Percentiles rank a stretch among this genome's conserved stretches.
Conservation (phyloP, 2,329 filamentous ascomycete species). For the Metarhizium anisopliae region DNA sequence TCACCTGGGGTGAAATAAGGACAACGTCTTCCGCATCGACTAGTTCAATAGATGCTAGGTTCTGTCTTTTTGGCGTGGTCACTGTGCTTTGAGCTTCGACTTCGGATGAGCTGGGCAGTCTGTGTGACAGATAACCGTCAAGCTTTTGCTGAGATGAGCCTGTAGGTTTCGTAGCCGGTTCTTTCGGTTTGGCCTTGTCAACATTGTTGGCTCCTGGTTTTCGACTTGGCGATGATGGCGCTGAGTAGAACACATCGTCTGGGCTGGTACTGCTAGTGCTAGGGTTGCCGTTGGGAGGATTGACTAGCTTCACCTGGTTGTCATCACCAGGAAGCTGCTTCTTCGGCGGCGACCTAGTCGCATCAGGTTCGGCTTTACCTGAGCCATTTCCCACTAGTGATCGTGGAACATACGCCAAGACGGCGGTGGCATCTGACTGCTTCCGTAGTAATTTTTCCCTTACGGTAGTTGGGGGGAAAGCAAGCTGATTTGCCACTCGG, state of each 20-base stretch:
- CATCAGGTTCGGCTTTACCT: background rate
- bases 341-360: background rate
- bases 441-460: background rate
- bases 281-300: constrained; percentile 12
- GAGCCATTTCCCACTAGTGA: background rate
- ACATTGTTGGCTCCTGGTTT: background rate
- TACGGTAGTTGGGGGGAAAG: background rate
- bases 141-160: background rate
- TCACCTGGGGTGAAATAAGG: background rate
- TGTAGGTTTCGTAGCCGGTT: background rate
- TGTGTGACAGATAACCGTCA: background rate
- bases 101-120: constrained; percentile 6
- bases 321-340: background rate
- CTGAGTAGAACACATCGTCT: background rate
- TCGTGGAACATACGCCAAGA: background rate
- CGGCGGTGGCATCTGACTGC: background rate
- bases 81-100: background rate
- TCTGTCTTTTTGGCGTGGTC: background rate
- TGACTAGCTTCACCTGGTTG: constrained; percentile 10
- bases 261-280: constrained; percentile 4
- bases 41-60: background rate
- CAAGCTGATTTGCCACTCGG: background rate
- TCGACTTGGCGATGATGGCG: background rate
- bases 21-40: constrained; percentile 3
- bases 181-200: background rate